Conservation (phyloP, 1,284 basidiomycete species). For the Peniophora sp. region DNA sequence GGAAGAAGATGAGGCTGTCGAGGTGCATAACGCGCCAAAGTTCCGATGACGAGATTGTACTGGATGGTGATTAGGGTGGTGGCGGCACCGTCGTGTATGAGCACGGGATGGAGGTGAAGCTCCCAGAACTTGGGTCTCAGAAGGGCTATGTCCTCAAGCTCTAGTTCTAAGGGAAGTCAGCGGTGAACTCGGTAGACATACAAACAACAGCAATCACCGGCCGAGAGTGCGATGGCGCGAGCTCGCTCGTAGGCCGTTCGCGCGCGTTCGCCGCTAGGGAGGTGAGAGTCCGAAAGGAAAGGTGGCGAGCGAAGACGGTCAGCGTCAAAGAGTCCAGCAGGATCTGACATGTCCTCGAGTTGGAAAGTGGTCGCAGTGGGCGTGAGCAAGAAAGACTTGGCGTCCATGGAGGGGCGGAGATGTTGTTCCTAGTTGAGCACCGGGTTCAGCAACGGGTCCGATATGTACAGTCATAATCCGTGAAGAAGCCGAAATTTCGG, state of each 20-base stretch:
- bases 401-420: too few relatives aligned
- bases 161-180: too few relatives aligned
- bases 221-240: neutral
- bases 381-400: too few relatives aligned
- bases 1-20: conserved; percentile 17
- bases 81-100: conserved; percentile 22
- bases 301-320: neutral
- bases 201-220: neutral
- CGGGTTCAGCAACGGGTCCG: neutral
- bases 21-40: conserved; percentile 19
- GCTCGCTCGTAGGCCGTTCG: neutral
- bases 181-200: neutral
- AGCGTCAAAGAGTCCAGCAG: neutral
- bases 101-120: conserved; percentile 23
- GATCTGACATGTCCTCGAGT: too few relatives aligned
- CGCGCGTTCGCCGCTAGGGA: neutral
- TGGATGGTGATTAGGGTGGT: conserved; percentile 26
- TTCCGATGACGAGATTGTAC: conserved; percentile 29
- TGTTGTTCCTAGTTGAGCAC: neutral
- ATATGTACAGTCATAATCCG: neutral
- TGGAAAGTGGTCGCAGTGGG: too few relatives aligned
- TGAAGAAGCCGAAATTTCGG: too few relatives aligned
- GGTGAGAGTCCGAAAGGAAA: neutral
- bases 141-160: conserved; percentile 14
- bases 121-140: conserved; percentile 23